These are phyloP conservation scores for Cystofilobasidium bisporidii DNA, from an alignment of 768 basidiomycete genomes.

Conservation along the genomic window DNA sequence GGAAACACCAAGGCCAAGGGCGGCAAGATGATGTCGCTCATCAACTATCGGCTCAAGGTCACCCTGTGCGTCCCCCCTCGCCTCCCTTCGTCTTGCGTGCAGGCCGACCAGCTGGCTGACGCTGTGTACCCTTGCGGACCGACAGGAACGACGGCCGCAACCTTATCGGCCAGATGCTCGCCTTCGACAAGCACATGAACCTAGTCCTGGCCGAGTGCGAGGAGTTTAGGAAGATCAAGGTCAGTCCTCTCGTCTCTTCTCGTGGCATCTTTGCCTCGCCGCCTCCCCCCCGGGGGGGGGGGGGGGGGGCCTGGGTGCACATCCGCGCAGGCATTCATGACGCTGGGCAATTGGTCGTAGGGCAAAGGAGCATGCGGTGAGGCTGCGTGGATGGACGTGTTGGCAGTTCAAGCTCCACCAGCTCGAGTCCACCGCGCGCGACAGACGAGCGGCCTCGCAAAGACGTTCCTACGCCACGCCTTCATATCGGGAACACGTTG, in stretches of 20 bases:
- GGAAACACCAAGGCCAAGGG: slow-evolving; percentile 72
- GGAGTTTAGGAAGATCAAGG: slow-evolving; percentile 92
- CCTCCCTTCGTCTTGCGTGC: not conserved
- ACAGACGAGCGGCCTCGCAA: no score
- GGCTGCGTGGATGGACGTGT: no score
- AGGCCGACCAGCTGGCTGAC: not conserved
- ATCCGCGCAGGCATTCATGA: no score
- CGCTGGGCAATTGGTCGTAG: no score
- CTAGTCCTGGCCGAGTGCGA: slow-evolving; percentile 96
- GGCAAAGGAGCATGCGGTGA: no score
- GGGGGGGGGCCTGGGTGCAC: no score
- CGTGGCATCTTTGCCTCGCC: not conserved
- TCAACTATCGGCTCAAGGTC: slow-evolving; percentile 95
- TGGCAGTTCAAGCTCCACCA: no score
- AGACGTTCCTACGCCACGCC: no score
- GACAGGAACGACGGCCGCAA: slow-evolving; percentile 69
- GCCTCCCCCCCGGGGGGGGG: no score
- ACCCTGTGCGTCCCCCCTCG: slow-evolving; percentile 56
- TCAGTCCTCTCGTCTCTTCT: slow-evolving; percentile 35
- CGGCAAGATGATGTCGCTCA: slow-evolving; percentile 92
- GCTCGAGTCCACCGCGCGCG: no score
- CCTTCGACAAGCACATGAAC: slow-evolving; percentile 99
- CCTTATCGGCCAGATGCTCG: slow-evolving; percentile 95
- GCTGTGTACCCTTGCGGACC: not conserved
- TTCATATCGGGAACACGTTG: no score